These are phyloP conservation scores for Yamadazyma mexicana DNA, from an alignment of 1,139 yeast genomes.

Conservation along the genomic window DNA sequence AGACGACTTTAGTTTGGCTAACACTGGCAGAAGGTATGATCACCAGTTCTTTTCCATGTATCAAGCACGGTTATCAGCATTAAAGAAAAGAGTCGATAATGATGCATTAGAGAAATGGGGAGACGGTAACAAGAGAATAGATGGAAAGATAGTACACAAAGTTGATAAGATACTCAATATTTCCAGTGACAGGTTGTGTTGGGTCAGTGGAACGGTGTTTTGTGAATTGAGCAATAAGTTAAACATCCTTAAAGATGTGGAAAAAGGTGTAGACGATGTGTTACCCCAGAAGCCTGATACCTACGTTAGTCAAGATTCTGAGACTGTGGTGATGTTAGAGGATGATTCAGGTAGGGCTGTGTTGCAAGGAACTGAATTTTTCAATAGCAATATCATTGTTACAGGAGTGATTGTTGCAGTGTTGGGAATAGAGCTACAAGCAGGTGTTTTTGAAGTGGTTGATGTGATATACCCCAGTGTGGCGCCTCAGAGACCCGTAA, in stretches of 20 bases:
- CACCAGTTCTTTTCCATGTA: conserved; percentile 78
- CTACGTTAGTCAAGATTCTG: conserved; percentile 25
- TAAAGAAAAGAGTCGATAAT: conserved; percentile 55
- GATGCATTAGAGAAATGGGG: conserved; percentile 48
- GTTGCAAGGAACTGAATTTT: conserved; percentile 63
- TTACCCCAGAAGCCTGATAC: conserved; percentile 37
- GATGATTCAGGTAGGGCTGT: conserved; percentile 91
- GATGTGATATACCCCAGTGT: conserved; percentile 73
- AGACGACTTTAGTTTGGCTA: conserved; percentile 19
- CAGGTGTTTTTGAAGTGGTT: conserved; percentile 83
- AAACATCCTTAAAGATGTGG: conserved; percentile 79
- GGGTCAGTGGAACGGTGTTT: conserved; percentile 90
- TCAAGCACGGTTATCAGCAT: conserved; percentile 55
- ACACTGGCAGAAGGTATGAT: conserved; percentile 50
- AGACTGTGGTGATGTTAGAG: conserved; percentile 67
- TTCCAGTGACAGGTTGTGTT: conserved; percentile 64
- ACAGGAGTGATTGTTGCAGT: conserved; percentile 89
- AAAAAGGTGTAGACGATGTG: conserved; percentile 55
- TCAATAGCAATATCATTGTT: conserved; percentile 53
- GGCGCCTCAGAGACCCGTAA: conserved; percentile 53
- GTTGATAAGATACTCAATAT: conserved; percentile 78
- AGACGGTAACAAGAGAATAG: conserved; percentile 38
- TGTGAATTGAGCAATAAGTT: conserved; percentile 85
- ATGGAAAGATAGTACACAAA: conserved; percentile 32
- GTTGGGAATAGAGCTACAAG: conserved; percentile 79